phyloP scores from a whole-genome alignment of 768 basidiomycete species.

The Xerocomus spinulosus region DNA sequence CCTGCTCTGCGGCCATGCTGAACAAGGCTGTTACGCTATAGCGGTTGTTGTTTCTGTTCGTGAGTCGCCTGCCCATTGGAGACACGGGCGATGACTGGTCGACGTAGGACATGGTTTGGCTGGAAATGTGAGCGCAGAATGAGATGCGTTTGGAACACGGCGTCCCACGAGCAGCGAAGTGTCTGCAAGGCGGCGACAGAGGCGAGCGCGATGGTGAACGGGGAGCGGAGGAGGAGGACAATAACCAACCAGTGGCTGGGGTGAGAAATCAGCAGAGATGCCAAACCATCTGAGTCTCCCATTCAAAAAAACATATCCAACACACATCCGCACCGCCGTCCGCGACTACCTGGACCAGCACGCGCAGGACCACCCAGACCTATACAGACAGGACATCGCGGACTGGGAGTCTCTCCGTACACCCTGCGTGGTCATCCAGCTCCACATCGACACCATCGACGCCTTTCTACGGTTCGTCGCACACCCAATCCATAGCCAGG shows the following conservation, averaged over 20 bases:
- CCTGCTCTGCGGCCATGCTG: conserved; percentile 98
- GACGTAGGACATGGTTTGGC: conserved; percentile 54
- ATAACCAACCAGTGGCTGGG: conserved; percentile 11
- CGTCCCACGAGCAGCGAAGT: neutral
- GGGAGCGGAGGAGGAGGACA: conserved; percentile 9
- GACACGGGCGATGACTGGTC: conserved; percentile 58
- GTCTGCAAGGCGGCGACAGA: neutral
- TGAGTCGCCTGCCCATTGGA: conserved; percentile 69
- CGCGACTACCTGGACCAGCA: conserved; percentile 66
- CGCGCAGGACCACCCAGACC: conserved; percentile 75
- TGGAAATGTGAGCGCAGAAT: neutral
- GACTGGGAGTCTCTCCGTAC: conserved; percentile 65
- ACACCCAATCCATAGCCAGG: neutral
- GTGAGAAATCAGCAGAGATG: conserved; percentile 40
- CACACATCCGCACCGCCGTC: conserved; percentile 51
- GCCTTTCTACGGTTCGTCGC: conserved; percentile 52
- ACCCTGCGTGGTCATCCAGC: conserved; percentile 50
- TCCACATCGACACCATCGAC: conserved; percentile 49
- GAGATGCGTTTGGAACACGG: conserved; percentile 8
- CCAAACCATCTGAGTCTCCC: conserved; percentile 74
- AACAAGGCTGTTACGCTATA: conserved; percentile 95
- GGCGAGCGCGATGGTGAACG: neutral
- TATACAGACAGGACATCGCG: conserved; percentile 73
- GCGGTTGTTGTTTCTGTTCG: conserved; percentile 92
- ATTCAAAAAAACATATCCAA: conserved; percentile 61